A percentile compares a stretch with the other conserved stretches of the same genome.
phyloP scores from a whole-genome alignment of 1,284 basidiomycete species.

The Sporisorium scitamineum region DNA sequence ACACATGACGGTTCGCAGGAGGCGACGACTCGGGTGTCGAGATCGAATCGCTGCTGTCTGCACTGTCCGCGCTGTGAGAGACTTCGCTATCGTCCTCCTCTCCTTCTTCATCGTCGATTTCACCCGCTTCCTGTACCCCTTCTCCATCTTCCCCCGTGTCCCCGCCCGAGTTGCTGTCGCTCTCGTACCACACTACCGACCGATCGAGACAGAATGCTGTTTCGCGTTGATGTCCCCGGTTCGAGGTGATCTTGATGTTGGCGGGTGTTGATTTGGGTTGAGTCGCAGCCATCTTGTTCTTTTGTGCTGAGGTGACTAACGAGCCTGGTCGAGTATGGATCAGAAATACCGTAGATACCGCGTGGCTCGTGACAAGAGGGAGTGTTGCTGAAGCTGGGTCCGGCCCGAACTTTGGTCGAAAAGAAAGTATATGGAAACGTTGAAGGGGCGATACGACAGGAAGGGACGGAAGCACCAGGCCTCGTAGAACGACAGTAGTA shows the following conservation, averaged over 20 bases:
- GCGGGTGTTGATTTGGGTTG: background rate
- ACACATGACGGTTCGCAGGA: slow-evolving; percentile 11
- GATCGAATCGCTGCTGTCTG: slow-evolving; percentile 30
- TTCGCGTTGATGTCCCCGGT: background rate
- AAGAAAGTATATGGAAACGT: background rate
- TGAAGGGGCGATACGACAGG: background rate
- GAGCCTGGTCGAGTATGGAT: background rate
- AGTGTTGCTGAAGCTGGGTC: slow-evolving; percentile 9
- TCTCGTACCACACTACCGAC: slow-evolving; percentile 18
- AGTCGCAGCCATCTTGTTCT: background rate
- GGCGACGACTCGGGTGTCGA: slow-evolving; percentile 31
- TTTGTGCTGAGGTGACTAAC: background rate
- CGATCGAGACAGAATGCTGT: slow-evolving; percentile 4
- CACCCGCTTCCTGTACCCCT: background rate
- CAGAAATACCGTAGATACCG: background rate
- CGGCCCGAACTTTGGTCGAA: slow-evolving; percentile 10
- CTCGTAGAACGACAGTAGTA: background rate
- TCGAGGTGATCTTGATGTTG: background rate
- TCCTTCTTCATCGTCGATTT: background rate
- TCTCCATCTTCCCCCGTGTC: background rate
- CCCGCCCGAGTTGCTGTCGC: slow-evolving; percentile 18
- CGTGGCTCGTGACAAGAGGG: background rate
- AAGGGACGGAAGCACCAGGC: slow-evolving; percentile 8
- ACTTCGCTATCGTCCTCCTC: slow-evolving; percentile 19
- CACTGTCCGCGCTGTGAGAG: slow-evolving; percentile 22